phyloP scores from a whole-genome alignment of 2,329 filamentous ascomycete genomes.

The Canariomyces notabilis region DNA sequence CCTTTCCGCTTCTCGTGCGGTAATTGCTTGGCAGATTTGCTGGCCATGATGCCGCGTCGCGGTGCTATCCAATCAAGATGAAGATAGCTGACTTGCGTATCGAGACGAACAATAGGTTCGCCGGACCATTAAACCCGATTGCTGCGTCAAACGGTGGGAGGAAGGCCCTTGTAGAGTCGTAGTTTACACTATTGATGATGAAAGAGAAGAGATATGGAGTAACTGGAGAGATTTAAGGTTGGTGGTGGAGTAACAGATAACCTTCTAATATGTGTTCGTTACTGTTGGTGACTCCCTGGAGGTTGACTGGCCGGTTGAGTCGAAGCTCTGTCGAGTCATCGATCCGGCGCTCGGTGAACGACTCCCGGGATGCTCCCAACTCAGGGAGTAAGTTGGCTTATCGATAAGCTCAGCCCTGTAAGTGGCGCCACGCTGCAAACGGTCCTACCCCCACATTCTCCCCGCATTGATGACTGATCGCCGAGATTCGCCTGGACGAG shows the following conservation, averaged over 20 bases:
- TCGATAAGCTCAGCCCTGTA: conserved; percentile 13
- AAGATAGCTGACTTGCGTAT: neutral
- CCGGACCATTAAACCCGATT: conserved; percentile 1
- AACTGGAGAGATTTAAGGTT: no score
- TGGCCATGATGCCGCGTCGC: conserved; percentile 40
- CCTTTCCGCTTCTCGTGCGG: conserved; percentile 79
- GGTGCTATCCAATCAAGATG: neutral
- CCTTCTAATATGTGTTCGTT: conserved; percentile 9
- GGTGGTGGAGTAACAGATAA: no score
- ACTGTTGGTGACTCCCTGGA: neutral
- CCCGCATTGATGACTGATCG: neutral
- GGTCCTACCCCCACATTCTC: conserved; percentile 2
- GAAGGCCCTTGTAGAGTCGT: no score
- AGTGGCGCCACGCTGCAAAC: neutral
- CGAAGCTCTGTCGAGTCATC: conserved; percentile 22
- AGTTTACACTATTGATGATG: no score
- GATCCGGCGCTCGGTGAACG: conserved; percentile 4
- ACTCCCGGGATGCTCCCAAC: neutral
- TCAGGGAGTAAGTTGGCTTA: conserved; percentile 3
- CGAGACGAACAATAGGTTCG: conserved; percentile 4
- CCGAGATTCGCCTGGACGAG: no score
- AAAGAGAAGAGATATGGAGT: neutral
- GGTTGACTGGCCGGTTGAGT: conserved; percentile 24
- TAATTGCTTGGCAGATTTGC: conserved; percentile 55
- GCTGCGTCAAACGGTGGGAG: neutral